A percentile compares a stretch with the other conserved stretches of the same genome.
These are phyloP conservation scores for Boletus fagicola DNA, from an alignment of 768 basidiomycete species.

Conservation along the genomic window DNA sequence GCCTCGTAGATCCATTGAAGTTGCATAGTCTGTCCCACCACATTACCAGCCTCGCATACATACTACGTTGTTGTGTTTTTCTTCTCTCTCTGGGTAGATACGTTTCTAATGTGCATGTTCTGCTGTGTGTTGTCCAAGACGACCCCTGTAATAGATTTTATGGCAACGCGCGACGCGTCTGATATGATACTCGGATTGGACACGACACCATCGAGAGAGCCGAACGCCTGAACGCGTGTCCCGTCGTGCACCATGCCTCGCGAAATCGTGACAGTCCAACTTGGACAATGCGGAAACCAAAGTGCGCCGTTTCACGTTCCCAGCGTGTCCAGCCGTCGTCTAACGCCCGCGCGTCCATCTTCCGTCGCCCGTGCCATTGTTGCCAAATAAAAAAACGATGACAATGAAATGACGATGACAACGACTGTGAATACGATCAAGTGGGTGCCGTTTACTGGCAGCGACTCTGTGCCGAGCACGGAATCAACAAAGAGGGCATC, in stretches of 20 bases:
- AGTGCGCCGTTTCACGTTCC: conserved; percentile 45
- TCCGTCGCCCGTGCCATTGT: neutral
- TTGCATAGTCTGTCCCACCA: conserved; percentile 18
- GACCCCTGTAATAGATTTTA: neutral
- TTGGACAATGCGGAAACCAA: conserved; percentile 93
- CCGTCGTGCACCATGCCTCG: conserved; percentile 57
- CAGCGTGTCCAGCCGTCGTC: conserved; percentile 3
- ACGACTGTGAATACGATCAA: conserved; percentile 30
- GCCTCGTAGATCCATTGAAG: conserved; percentile 30
- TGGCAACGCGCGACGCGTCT: conserved; percentile 7
- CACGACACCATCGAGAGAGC: neutral
- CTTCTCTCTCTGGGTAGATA: conserved; percentile 12
- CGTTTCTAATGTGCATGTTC: conserved; percentile 20
- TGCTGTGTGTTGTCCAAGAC: conserved; percentile 8
- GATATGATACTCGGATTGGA: conserved; percentile 2
- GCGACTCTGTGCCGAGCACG: conserved; percentile 96
- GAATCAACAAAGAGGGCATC: conserved; percentile 92
- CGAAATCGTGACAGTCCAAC: conserved; percentile 79
- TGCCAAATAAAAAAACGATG: neutral
- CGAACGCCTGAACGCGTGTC: conserved; percentile 14
- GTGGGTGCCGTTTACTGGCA: conserved; percentile 99
- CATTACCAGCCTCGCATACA: conserved; percentile 25
- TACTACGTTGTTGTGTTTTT: conserved; percentile 22
- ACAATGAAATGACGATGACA: neutral
- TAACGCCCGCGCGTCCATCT: neutral